A percentile compares a stretch with the other conserved stretches of the same genome.
phyloP scores from a whole-genome alignment of 2,329 filamentous ascomycete species.

The Talaromyces piceae region DNA sequence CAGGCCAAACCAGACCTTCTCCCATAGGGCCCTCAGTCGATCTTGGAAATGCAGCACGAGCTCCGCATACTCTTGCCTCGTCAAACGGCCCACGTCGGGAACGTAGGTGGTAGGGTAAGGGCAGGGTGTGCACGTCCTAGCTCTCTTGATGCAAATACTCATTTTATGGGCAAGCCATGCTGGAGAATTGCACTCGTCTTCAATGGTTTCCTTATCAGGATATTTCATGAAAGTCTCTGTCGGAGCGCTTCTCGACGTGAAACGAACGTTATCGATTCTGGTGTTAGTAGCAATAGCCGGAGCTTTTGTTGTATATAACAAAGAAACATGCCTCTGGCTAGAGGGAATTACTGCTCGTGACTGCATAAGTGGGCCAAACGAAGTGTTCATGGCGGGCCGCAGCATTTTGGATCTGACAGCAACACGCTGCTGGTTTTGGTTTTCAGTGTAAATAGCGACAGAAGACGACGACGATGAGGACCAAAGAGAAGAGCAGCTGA shows the following conservation, averaged over 20 bases:
- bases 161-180: background rate
- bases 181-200: background rate
- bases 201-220: background rate
- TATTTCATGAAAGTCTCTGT: background rate
- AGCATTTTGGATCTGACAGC: background rate
- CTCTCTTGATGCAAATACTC: background rate
- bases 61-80: background rate
- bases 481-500: background rate
- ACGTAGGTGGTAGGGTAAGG: constrained; percentile 4
- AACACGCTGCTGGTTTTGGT: background rate
- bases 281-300: background rate
- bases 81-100: background rate
- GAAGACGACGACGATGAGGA: background rate
- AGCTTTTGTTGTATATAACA: background rate
- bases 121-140: background rate
- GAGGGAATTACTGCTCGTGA: background rate
- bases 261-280: background rate
- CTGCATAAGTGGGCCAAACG: background rate
- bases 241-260: background rate
- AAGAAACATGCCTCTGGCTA: background rate
- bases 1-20: constrained; percentile 16
- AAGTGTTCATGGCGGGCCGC: background rate
- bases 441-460: background rate
- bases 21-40: constrained; percentile 11
- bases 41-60: constrained; percentile 1